A percentile compares a stretch with the other conserved stretches of the same genome.
Evolutionary conservation across 2,329 filamentous ascomycete species (phyloP).

Genomic region (Penicillium sp.): DNA sequence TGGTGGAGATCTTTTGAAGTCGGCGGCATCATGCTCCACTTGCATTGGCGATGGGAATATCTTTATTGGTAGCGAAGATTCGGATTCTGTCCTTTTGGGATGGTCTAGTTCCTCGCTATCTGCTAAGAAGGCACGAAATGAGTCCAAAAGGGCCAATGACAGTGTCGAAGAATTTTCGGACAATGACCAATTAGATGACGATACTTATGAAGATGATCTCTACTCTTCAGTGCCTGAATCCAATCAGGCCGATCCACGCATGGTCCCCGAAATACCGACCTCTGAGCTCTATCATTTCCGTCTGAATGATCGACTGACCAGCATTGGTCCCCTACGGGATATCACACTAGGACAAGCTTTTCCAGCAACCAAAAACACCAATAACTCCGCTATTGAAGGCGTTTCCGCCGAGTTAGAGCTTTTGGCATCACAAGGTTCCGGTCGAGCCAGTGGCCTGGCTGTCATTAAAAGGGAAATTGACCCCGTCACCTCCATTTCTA

Average conservation of each 20-base stretch:
- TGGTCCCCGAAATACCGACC: conserved; percentile 20
- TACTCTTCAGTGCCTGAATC: conserved; percentile 39
- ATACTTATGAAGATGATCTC: conserved; percentile 55
- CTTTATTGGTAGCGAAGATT: conserved; percentile 82
- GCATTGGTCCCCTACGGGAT: conserved; percentile 75
- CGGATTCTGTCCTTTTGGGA: conserved; percentile 76
- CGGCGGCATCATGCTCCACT: conserved; percentile 66
- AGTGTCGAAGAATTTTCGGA: conserved; percentile 58
- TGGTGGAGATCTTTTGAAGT: conserved; percentile 62
- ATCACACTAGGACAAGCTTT: conserved; percentile 65
- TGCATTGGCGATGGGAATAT: conserved; percentile 66
- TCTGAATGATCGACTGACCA: conserved; percentile 72
- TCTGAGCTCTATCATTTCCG: conserved; percentile 66
- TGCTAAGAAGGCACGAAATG: conserved; percentile 59
- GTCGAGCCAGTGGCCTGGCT: conserved; percentile 66
- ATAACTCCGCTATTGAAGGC: conserved; percentile 40
- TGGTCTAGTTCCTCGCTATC: conserved; percentile 69
- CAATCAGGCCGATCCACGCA: conserved; percentile 14
- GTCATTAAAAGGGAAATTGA: conserved; percentile 76
- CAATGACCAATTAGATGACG: conserved; percentile 56
- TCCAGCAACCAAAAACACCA: conserved; percentile 48
- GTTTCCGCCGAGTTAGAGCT: conserved; percentile 46
- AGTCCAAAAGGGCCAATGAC: conserved; percentile 53
- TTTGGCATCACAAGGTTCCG: conserved; percentile 52
- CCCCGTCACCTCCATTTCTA: conserved; percentile 66